These are phyloP conservation scores for Neoarthrinium moseri DNA, from an alignment of 2,329 filamentous ascomycete species.

Conservation along the genomic window DNA sequence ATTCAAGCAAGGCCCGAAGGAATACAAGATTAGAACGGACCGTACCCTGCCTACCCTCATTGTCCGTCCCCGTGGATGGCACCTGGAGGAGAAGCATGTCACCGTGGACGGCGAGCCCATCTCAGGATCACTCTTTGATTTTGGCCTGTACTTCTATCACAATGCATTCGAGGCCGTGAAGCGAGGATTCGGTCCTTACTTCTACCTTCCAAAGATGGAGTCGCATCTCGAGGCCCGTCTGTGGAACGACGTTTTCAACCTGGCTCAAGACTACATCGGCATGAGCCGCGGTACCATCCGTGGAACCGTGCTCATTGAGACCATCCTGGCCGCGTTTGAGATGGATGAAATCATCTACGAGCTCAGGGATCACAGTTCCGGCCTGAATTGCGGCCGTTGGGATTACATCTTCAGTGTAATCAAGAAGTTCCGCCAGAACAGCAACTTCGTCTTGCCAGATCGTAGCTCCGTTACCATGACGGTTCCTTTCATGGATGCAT, in stretches of 20 bases:
- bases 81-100: slow-evolving; percentile 97
- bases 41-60: slow-evolving; percentile 84
- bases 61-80: slow-evolving; percentile 93
- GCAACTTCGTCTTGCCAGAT: slow-evolving; percentile 90
- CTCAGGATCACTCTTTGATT: slow-evolving; percentile 91
- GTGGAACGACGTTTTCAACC: slow-evolving; percentile 98
- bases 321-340: slow-evolving; percentile 95
- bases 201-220: slow-evolving; percentile 98
- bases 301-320: slow-evolving; percentile 95
- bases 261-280: slow-evolving; percentile 88
- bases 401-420: slow-evolving; percentile 99
- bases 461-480: slow-evolving; percentile 94
- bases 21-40: slow-evolving; percentile 96
- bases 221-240: slow-evolving; percentile 94
- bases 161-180: slow-evolving; percentile 87
- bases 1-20: slow-evolving; percentile 93
- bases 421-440: slow-evolving; percentile 97
- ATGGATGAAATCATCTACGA: slow-evolving; percentile 99
- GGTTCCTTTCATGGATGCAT: slow-evolving; percentile 95
- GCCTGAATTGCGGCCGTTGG: slow-evolving; percentile 98
- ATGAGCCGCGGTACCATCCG: slow-evolving; percentile 90
- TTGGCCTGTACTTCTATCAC: slow-evolving; percentile 99
- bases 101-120: slow-evolving; percentile 94
- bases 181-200: slow-evolving; percentile 88
- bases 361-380: slow-evolving; percentile 91